phyloP scores from a whole-genome alignment of 2,329 filamentous ascomycete species.

The Epichloe gansuensis region DNA sequence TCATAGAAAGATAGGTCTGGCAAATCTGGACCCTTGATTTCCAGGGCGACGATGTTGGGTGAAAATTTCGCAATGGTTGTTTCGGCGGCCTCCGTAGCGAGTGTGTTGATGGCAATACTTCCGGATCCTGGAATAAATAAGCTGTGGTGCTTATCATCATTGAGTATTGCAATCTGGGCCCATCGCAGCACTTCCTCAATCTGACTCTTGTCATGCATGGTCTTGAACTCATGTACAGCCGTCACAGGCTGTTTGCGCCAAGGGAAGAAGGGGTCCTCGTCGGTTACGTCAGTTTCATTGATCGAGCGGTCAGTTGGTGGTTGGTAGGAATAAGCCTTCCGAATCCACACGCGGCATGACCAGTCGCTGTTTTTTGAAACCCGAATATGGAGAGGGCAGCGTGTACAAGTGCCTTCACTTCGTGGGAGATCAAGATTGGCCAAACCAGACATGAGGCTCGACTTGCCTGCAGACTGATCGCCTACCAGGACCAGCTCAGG shows the following conservation, averaged over 20 bases:
- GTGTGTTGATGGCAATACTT: conserved; percentile 23
- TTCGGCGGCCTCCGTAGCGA: conserved; percentile 23
- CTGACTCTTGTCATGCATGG: conserved; percentile 43
- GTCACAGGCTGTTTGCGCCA: conserved; percentile 42
- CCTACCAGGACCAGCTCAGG: conserved; percentile 75
- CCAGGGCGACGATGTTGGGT: conserved; percentile 66
- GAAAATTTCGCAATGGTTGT: conserved; percentile 55
- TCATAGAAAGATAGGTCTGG: conserved; percentile 75
- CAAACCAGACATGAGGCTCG: conserved; percentile 51
- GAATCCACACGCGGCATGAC: conserved; percentile 55
- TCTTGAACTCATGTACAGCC: conserved; percentile 47
- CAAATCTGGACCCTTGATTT: conserved; percentile 58
- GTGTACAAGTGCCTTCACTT: conserved; percentile 60
- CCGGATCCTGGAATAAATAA: conserved; percentile 41
- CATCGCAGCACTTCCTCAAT: conserved; percentile 57
- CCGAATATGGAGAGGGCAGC: conserved; percentile 70
- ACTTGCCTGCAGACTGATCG: conserved; percentile 77
- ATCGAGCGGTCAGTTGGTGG: conserved; percentile 27
- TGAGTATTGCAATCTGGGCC: conserved; percentile 67
- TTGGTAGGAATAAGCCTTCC: conserved; percentile 48
- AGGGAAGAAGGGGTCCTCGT: conserved; percentile 44
- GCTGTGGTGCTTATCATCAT: conserved; percentile 42
- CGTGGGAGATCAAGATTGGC: conserved; percentile 60
- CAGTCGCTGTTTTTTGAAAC: conserved; percentile 47
- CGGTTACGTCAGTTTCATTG: conserved; percentile 33